phyloP scores from a whole-genome alignment of 768 basidiomycete species.

The Leucocoprinus birnbaumii region DNA sequence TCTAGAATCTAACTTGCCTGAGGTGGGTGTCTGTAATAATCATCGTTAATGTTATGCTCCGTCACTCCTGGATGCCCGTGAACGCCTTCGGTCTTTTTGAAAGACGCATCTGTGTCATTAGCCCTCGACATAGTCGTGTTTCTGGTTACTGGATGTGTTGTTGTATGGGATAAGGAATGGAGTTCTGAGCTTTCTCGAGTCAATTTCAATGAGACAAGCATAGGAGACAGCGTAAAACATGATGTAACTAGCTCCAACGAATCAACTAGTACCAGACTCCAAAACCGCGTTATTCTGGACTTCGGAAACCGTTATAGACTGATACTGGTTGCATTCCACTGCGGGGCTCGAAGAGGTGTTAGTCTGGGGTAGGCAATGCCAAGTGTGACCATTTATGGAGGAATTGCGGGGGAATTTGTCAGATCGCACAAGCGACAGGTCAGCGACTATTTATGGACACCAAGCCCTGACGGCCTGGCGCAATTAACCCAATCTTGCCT shows the following conservation, averaged over 20 bases:
- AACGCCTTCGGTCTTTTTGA: conserved; percentile 21
- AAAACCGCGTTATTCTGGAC: background rate
- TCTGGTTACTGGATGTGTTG: background rate
- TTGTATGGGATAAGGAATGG: background rate
- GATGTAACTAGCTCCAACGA: background rate
- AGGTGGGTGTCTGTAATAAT: conserved; percentile 19
- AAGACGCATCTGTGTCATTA: conserved; percentile 18
- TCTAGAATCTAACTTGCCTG: conserved; percentile 13
- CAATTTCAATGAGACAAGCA: background rate
- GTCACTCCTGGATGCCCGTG: conserved; percentile 18
- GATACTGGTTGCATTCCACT: background rate
- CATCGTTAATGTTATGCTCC: conserved; percentile 20
- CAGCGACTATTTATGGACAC: conserved; percentile 15
- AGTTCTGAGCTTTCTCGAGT: background rate
- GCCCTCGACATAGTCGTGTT: conserved; percentile 20
- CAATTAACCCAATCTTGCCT: conserved; percentile 6
- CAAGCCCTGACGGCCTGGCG: conserved; percentile 9
- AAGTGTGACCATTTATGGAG: conserved; percentile 15
- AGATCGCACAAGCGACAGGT: conserved; percentile 12
- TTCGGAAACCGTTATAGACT: background rate
- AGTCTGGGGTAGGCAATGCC: background rate
- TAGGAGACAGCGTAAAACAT: background rate
- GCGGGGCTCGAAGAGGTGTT: no score
- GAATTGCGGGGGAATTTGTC: conserved; percentile 29
- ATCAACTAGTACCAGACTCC: background rate